Conservation (phyloP, 2,329 filamentous ascomycete species). For the Trichoderma sp. region DNA sequence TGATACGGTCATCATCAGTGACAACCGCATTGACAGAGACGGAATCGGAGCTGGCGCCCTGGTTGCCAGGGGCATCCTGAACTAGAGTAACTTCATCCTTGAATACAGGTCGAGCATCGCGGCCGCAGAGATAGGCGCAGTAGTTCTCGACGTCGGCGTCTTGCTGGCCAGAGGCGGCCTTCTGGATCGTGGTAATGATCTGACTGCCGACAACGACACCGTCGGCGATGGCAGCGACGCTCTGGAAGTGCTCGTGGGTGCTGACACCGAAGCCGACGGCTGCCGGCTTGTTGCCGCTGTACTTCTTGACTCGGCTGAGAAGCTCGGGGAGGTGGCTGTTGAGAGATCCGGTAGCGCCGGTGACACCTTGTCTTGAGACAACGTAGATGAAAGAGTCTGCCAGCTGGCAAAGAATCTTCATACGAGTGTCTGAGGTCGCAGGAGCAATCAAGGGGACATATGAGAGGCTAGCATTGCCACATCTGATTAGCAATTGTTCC, state of each 20-base stretch:
- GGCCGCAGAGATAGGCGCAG: conserved; percentile 65
- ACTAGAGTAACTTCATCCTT: conserved; percentile 67
- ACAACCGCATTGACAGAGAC: conserved; percentile 58
- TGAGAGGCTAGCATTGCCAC: conserved; percentile 58
- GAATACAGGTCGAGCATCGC: conserved; percentile 38
- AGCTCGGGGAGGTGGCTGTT: conserved; percentile 79
- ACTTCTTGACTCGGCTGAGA: conserved; percentile 81
- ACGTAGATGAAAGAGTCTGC: conserved; percentile 99
- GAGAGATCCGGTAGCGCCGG: conserved; percentile 79
- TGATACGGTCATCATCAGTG: conserved; percentile 66
- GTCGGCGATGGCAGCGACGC: conserved; percentile 78
- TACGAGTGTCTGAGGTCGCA: conserved; percentile 84
- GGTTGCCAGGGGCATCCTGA: conserved; percentile 60
- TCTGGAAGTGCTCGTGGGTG: conserved; percentile 88
- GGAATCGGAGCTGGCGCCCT: conserved; percentile 33
- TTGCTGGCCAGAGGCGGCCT: conserved; percentile 31
- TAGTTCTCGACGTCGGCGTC: conserved; percentile 80
- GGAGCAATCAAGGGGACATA: conserved; percentile 97
- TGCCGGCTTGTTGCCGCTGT: conserved; percentile 84
- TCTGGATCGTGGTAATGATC: conserved; percentile 74
- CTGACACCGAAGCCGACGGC: conserved; percentile 96
- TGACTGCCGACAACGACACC: conserved; percentile 96
- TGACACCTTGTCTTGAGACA: conserved; percentile 95
- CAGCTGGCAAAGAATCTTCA: conserved; percentile 94
- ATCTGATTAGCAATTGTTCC: not conserved